phyloP scores from a whole-genome alignment of 345 rosid species.

The Linum usitatissimum region DNA sequence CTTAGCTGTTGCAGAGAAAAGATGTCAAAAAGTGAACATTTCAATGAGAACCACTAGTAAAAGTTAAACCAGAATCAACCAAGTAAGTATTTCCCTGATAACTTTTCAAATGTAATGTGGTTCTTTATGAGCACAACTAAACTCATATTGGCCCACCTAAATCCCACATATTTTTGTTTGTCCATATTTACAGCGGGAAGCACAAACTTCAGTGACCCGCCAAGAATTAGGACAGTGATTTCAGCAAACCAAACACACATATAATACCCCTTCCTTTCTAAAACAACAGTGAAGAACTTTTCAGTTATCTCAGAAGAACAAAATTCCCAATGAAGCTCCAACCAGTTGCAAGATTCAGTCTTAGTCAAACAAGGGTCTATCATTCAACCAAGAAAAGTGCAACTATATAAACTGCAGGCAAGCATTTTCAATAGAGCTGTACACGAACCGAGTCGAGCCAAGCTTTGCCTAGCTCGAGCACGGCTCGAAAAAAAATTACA shows the following conservation, averaged over 20 bases:
- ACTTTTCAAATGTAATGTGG: not conserved
- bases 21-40: not conserved
- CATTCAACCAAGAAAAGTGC: not conserved
- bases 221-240: constrained; percentile 25
- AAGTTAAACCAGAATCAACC: not conserved
- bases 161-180: constrained; percentile 18
- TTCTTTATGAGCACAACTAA: constrained; percentile 22
- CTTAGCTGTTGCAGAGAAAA: constrained; percentile 38
- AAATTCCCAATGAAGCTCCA: not conserved
- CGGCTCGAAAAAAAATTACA: too few species aligned
- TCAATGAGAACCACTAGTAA: not conserved
- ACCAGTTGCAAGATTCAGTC: too few species aligned
- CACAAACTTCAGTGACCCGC: constrained; percentile 25
- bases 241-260: not conserved
- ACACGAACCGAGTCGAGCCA: too few species aligned
- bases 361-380: constrained; percentile 1
- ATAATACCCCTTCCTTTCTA: not conserved
- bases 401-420: too few species aligned
- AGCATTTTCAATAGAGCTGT: too few species aligned
- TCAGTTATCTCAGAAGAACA: not conserved
- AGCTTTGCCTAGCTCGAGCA: too few species aligned
- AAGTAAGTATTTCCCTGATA: not conserved
- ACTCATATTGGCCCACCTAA: constrained; percentile 23
- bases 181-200: constrained; percentile 26
- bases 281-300: not conserved